Evolutionary conservation across 2,329 filamentous ascomycete genomes (phyloP), one percentile per base, ranked within the genome.

Genomic region (Laburnicola sp.): DNA sequence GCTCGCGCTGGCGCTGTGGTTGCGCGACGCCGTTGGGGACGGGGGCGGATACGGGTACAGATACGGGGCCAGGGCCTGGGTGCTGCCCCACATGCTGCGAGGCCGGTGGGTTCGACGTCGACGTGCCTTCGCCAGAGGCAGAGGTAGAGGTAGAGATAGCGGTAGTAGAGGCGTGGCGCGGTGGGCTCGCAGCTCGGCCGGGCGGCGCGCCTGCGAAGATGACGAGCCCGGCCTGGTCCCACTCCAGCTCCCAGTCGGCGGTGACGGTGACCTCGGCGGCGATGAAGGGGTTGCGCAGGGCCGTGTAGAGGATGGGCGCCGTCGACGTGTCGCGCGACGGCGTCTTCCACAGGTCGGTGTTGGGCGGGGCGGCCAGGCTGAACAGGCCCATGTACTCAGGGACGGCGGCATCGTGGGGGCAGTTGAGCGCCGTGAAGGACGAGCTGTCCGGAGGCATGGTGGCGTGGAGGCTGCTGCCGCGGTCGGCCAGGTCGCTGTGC

Each of bases 211-310:
- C 82, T 25, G 80, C 77, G 59, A 84, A 84, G 58, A 85, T 83
- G 28, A 83, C 81, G 31, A 84, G 71, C 1, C 81, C 82, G 31
- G 79, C 82, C 68, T 85, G 82, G 60, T 85, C 82, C 76, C 80
- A 83, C 71, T 84, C 80, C 58, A 82, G 76, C 64, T 82, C 79
- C 77, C 80, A 82, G 54, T 82, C 79, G 11, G 81, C 81, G 48
- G 76, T 80, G 22, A 85, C 80, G 10, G 81, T 83, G 31, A 84
- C 82, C 63, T 83, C 81, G 38, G 80, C 80, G 28, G 81, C 75
- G 50, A 81, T 75, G 62, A 84, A 84, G 6, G 80, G 77, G 46
- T 75, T 75, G 35, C 76, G 78, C 53, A 83, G 70, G 25, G 78
- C 77, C 16, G 80, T 83, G 64, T 81, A 82, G 35, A 84, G 74